Base-by-base conservation (phyloP, 2,329 filamentous ascomycete species). In the Dichotomopilus funicola region DNA sequence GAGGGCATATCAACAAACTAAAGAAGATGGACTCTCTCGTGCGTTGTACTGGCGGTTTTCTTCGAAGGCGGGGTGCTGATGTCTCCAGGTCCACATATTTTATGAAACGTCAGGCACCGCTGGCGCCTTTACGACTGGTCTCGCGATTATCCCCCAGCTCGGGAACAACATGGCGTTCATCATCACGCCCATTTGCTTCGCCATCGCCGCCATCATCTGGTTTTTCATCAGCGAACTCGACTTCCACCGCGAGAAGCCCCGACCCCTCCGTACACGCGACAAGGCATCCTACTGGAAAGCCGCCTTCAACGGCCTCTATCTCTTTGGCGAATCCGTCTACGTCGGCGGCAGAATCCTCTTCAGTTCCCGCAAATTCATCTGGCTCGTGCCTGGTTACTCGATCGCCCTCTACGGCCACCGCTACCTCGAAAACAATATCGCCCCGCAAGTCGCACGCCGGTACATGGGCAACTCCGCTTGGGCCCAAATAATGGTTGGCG, bases 101-200 rank as follows among this genome's bases (percentile, higher is more conserved):
- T 78, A 76, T 61, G 73, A 77, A 61, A 63, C 76, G n/a, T 69
- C 75, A 7, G 76, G 76, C 27, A 78, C 75, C 1, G 67, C 67
- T 5, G 75, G 75, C 36, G 75, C 75, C 4, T 75, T 79, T 57
- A 70, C 69, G 54, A 78, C 75, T 1, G 76, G 74, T 6, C 68
- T 78, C n/a, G 74, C 69, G 8, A 65, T 79, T n/a, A 78, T 79
- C 50, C 75, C 75, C 1, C 66, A 67, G 43, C 70, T 78, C 10
- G 77, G 76, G 40, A 77, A 78, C 67, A 79, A 78, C 67, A 74
- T 73, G 55, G 73, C 75, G 43, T 78, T 78, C 65, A 71, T 78
- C 58, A 71, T 79, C 60, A 76, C 75, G 0, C 76, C 77, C 0
- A 69, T 78, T 36, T 75, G 73, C 65, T 79, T 77, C 62, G 59